Percentiles rank a stretch among this genome's conserved stretches.
phyloP scores from a whole-genome alignment of 2,329 filamentous ascomycete species.

The Diaporthe vexans region DNA sequence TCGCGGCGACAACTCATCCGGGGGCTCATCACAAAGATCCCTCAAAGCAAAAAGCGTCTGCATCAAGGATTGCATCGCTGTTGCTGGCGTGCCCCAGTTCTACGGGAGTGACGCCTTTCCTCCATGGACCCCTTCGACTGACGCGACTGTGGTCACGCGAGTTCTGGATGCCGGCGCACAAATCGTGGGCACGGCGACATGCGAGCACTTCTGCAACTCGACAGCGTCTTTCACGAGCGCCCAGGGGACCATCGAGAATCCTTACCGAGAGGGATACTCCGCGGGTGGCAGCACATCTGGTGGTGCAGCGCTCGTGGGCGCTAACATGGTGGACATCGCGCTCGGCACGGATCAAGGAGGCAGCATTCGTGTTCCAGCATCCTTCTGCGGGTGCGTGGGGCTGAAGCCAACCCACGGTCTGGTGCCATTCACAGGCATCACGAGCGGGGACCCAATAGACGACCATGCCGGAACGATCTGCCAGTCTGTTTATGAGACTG shows the following conservation, averaged over 20 bases:
- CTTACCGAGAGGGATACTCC: slow-evolving; percentile 59
- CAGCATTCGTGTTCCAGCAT: slow-evolving; percentile 59
- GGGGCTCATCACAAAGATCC: slow-evolving; percentile 53
- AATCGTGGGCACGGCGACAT: slow-evolving; percentile 64
- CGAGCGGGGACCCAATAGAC: slow-evolving; percentile 62
- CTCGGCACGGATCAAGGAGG: slow-evolving; percentile 63
- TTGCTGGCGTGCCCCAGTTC: slow-evolving; percentile 62
- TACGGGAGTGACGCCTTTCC: slow-evolving; percentile 55
- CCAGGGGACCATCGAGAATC: slow-evolving; percentile 62
- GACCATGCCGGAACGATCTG: slow-evolving; percentile 63
- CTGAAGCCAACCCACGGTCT: slow-evolving; percentile 66
- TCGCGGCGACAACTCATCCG: neutral
- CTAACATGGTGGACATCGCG: slow-evolving; percentile 48
- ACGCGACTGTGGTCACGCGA: slow-evolving; percentile 67
- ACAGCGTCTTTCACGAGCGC: slow-evolving; percentile 62
- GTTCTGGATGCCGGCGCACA: slow-evolving; percentile 64
- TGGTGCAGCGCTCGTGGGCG: slow-evolving; percentile 60
- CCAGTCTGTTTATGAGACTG: slow-evolving; percentile 46
- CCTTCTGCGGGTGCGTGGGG: slow-evolving; percentile 59
- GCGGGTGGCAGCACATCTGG: slow-evolving; percentile 65
- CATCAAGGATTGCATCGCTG: slow-evolving; percentile 68
- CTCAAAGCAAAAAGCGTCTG: slow-evolving; percentile 62
- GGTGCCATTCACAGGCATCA: slow-evolving; percentile 65
- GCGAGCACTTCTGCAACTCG: slow-evolving; percentile 67
- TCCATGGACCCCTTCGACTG: slow-evolving; percentile 66